Conservation (phyloP, 306 rosid species). For the Luffa acutangula region DNA sequence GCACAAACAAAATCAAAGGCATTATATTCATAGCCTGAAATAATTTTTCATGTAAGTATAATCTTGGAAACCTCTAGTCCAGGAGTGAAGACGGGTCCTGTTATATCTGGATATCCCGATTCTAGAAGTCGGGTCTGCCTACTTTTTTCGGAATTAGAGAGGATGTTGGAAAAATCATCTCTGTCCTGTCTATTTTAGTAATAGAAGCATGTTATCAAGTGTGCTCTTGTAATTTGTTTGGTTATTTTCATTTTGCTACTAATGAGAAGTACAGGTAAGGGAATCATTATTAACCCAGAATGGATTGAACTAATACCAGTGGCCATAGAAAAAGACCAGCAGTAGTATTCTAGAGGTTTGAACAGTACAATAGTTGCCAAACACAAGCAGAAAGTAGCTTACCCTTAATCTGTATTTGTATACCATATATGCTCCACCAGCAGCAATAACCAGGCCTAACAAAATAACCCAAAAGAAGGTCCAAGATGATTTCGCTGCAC, state of each 20-base stretch:
- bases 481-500: conserved; percentile 62
- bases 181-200: not conserved
- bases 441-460: conserved; percentile 62
- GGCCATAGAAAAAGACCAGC: not conserved
- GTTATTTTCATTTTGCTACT: not conserved
- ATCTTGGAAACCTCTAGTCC: not conserved
- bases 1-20: conserved; percentile 25
- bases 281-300: not conserved
- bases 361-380: not conserved
- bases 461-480: conserved; percentile 71
- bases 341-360: not conserved
- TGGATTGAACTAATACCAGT: not conserved
- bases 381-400: conserved; percentile 13
- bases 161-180: not conserved
- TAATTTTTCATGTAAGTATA: not conserved
- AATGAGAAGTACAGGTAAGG: not conserved
- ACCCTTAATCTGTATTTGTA: conserved; percentile 98
- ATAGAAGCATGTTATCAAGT: not conserved
- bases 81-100: not conserved
- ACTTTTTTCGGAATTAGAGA: not conserved
- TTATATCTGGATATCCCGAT: not conserved
- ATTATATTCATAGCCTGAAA: conserved; percentile 16
- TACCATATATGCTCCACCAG: conserved; percentile 75
- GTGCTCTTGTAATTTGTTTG: not conserved
- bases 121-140: not conserved